Evolutionary conservation across 495 filamentous ascomycete genomes (phyloP), one percentile per base, ranked within the genome.

Genomic region (Neurospora sp.): DNA sequence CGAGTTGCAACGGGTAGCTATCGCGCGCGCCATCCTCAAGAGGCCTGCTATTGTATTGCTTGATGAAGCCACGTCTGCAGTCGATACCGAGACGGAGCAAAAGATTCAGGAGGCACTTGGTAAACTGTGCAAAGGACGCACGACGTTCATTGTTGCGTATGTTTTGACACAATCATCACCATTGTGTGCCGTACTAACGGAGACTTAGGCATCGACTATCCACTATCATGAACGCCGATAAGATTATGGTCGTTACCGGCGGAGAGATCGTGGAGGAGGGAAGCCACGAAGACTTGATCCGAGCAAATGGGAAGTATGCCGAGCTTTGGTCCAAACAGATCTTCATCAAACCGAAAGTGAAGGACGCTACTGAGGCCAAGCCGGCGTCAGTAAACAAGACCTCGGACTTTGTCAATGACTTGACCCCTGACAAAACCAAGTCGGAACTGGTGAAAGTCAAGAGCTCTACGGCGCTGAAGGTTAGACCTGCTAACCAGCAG

Each of bases 1-100:
- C 7, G 91, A 94, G 79, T 80, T 88, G 59, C 92, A 94, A 78
- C 87, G 92, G 47, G 83, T 94, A n/a, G 88, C 92, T 1, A 93
- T 94, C 80, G 92, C 92, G 22, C 86, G 91, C 83, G 77, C 85
- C 1, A 88, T 88, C 44, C 74, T 88, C 22, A 88, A 88, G 74
- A 74, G 79, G 65, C 86, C 87, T 3, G 80, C 87, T 39, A 87
- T 88, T 47, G 86, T 88, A 69, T 81, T 88, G 53, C 81, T 88
- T 12, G 87, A 88, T 69, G 87, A 88, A 73, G 87, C 87, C 7
- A 88, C 87, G 16, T 88, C 86, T 71, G 83, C 86, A 16, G 87
- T 88, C 39, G 87, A 88, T 75, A 88, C 87, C 9, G 86, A 96
- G 73, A 92, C 90, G 1, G 93, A 96, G 74, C 84, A 87, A 68